Percentiles rank a stretch among this genome's conserved stretches.
These are phyloP conservation scores for Penicillium oxalicum DNA, from an alignment of 2,329 filamentous ascomycete species.

Conservation along the genomic window DNA sequence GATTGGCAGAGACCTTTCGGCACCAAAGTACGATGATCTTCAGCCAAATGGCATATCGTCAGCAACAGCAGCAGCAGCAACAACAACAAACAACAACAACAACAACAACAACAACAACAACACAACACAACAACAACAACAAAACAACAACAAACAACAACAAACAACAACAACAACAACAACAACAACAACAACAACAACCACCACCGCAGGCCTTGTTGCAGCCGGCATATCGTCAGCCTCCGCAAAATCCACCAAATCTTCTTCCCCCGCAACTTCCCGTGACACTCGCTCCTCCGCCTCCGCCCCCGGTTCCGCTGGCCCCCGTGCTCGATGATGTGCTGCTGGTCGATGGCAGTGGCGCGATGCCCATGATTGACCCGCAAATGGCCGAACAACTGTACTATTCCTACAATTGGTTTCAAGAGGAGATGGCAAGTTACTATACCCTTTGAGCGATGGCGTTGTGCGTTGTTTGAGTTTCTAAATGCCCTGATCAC, in stretches of 20 bases:
- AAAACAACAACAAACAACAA: slow-evolving; percentile 2
- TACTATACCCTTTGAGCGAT: slow-evolving; percentile 32
- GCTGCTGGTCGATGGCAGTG: slow-evolving; percentile 28
- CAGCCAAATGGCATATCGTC: slow-evolving; percentile 33
- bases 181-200: slow-evolving; percentile 29
- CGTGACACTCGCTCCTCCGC: slow-evolving; percentile 16
- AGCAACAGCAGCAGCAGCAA: slow-evolving; percentile 23
- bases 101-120: slow-evolving; percentile 6
- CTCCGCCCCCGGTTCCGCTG: slow-evolving; percentile 22
- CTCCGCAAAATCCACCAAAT: slow-evolving; percentile 12
- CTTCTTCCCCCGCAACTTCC: slow-evolving; percentile 16
- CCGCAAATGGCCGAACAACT: slow-evolving; percentile 34
- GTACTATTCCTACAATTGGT: slow-evolving; percentile 36
- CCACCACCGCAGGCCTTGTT: slow-evolving; percentile 10
- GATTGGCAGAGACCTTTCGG: slow-evolving; percentile 33
- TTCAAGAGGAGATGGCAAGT: slow-evolving; percentile 36
- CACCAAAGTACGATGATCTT: slow-evolving; percentile 36
- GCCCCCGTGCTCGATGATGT: slow-evolving; percentile 33
- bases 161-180: slow-evolving; percentile 18
- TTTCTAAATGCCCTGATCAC: neutral
- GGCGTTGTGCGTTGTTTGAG: slow-evolving; percentile 2
- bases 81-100: slow-evolving; percentile 12
- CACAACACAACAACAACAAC: too few species aligned
- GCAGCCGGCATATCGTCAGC: too few species aligned
- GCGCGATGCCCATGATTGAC: slow-evolving; percentile 28